A percentile compares a stretch with the other conserved stretches of the same genome.
phyloP scores from a whole-genome alignment of 1,284 basidiomycete species.

The Heterobasidion occidentale region DNA sequence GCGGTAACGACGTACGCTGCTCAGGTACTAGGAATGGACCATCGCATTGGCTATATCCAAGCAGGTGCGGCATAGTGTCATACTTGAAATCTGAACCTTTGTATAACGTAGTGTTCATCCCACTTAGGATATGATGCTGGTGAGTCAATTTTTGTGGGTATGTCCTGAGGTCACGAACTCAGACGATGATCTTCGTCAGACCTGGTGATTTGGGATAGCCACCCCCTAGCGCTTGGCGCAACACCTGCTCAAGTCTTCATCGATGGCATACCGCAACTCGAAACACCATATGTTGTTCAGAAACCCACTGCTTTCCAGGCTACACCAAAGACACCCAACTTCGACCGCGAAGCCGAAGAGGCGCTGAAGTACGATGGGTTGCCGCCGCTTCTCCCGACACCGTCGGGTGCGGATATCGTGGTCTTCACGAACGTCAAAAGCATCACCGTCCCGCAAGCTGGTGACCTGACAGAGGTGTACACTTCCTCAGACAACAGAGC shows the following conservation, averaged over 20 bases:
- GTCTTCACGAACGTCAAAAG: slow-evolving; percentile 54
- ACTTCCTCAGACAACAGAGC: slow-evolving; percentile 9
- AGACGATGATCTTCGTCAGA: slow-evolving; percentile 30
- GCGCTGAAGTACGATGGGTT: slow-evolving; percentile 55
- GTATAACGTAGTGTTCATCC: neutral
- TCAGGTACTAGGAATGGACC: slow-evolving; percentile 67
- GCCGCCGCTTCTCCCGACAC: slow-evolving; percentile 43
- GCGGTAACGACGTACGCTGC: slow-evolving; percentile 79
- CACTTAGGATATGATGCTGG: slow-evolving; percentile 34
- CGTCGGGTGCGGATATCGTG: slow-evolving; percentile 27
- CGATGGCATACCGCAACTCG: slow-evolving; percentile 58
- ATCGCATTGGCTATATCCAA: slow-evolving; percentile 75
- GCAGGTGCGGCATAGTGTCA: slow-evolving; percentile 5
- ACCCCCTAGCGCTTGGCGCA: slow-evolving; percentile 69
- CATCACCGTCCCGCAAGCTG: slow-evolving; percentile 23
- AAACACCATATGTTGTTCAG: slow-evolving; percentile 27
- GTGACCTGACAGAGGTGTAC: slow-evolving; percentile 14
- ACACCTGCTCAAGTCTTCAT: slow-evolving; percentile 68
- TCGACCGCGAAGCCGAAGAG: slow-evolving; percentile 47
- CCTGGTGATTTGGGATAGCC: slow-evolving; percentile 86
- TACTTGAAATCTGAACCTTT: neutral
- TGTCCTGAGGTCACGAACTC: neutral
- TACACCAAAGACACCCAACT: slow-evolving; percentile 51
- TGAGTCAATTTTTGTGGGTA: slow-evolving; percentile 9
- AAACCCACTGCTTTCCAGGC: slow-evolving; percentile 44